Evolutionary conservation across 164 flowering plant species (phyloP).

Genomic region (Annona cherimola): DNA sequence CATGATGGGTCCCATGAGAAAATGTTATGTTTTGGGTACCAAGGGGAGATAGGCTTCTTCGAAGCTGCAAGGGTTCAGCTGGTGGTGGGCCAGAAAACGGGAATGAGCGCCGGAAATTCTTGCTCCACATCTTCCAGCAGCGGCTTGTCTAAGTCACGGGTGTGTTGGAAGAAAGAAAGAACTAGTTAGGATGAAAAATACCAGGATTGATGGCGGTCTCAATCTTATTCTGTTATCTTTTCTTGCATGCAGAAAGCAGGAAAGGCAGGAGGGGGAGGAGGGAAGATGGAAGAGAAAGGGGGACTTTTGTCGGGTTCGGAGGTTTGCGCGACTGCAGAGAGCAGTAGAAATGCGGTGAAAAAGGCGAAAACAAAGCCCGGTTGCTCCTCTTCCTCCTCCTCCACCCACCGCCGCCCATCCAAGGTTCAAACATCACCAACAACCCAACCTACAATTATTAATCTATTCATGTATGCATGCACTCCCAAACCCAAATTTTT

Average conservation of each 20-base stretch:
- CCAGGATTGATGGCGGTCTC: neutral
- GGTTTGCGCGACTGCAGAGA: conserved; percentile 14
- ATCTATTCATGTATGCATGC: neutral
- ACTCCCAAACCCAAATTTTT: neutral
- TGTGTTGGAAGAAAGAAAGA: conserved; percentile 11
- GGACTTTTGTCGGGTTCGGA: conserved; percentile 21
- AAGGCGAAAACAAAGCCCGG: conserved; percentile 33
- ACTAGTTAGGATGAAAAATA: neutral
- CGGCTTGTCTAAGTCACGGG: conserved; percentile 29
- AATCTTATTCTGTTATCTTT: neutral
- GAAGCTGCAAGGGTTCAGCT: neutral
- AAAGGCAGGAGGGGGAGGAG: conserved; percentile 9
- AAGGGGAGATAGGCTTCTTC: conserved; percentile 12
- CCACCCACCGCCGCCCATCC: conserved; percentile 15
- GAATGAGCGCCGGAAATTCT: conserved; percentile 39
- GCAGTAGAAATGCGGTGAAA: conserved; percentile 22
- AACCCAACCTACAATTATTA: neutral
- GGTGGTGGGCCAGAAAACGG: conserved; percentile 24
- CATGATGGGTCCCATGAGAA: conserved; percentile 24
- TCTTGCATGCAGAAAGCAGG: conserved; percentile 6
- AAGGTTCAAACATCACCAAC: conserved; percentile 27
- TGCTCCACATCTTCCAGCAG: conserved; percentile 42
- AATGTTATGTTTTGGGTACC: conserved; percentile 56
- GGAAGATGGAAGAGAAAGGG: conserved; percentile 26
- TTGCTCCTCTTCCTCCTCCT: neutral